Evolutionary conservation across 768 basidiomycete genomes (phyloP).

Genomic region (Tricholoma saponaceum): DNA sequence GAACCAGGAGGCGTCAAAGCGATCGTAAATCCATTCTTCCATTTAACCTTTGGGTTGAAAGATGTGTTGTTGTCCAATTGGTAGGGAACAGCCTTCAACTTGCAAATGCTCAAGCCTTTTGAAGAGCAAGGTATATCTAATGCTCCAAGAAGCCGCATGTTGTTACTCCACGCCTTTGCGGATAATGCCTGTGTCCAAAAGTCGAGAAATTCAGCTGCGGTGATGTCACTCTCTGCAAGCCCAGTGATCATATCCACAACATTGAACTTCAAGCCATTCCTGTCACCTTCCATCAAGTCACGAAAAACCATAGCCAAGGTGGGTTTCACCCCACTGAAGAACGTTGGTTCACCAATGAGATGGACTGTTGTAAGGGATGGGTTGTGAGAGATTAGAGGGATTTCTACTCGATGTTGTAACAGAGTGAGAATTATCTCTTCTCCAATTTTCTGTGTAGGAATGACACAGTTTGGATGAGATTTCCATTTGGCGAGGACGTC

Average conservation of each 20-base stretch:
- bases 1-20: not conserved
- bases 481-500: not conserved
- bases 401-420: no score
- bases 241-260: not conserved
- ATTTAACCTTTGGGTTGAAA: not conserved
- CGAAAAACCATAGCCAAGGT: not conserved
- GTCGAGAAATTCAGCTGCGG: not conserved
- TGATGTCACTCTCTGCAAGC: not conserved
- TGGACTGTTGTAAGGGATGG: no score
- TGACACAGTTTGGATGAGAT: not conserved
- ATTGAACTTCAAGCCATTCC: not conserved
- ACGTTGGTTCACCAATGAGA: no score
- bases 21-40: not conserved
- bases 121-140: not conserved
- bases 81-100: not conserved
- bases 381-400: no score
- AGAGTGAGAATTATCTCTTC: no score
- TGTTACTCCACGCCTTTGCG: not conserved
- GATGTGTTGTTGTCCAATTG: not conserved
- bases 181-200: not conserved
- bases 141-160: not conserved
- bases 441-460: no score
- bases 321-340: not conserved
- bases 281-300: not conserved
- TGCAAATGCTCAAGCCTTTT: not conserved